Conservation (phyloP, 495 filamentous ascomycete species). For the Platismatia glauca region DNA sequence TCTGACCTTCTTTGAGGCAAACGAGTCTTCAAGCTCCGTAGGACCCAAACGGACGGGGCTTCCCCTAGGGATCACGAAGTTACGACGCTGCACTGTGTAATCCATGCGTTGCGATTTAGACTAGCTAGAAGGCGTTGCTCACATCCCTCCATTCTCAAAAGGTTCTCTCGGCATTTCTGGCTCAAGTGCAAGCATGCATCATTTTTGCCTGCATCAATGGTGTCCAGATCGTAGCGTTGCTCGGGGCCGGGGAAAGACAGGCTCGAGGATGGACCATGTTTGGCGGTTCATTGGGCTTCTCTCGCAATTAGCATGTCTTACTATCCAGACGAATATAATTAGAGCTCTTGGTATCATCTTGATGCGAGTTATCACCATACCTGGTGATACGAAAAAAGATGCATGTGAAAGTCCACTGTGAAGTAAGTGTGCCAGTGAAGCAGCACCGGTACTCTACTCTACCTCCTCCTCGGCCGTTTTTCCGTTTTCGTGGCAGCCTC, state of each 20-base stretch:
- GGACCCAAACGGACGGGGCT: neutral
- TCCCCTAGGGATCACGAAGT: neutral
- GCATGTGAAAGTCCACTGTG: no score
- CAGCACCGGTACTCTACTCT: no score
- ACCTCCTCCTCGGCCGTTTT: no score
- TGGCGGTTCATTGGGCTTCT: neutral
- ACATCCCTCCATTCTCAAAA: no score
- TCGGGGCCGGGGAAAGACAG: neutral
- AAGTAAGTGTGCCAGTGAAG: no score
- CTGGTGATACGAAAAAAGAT: no score
- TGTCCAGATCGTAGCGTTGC: neutral
- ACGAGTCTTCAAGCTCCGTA: neutral
- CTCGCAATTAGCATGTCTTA: neutral
- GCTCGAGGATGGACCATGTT: neutral
- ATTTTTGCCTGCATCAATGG: neutral
- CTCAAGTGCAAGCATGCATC: neutral
- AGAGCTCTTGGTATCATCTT: no score
- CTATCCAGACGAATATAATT: no score
- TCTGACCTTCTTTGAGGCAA: constrained; percentile 19
- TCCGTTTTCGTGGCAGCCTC: no score
- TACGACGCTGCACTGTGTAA: neutral
- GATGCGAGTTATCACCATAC: no score
- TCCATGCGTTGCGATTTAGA: neutral
- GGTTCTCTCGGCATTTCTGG: neutral
- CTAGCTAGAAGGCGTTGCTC: no score